Base-by-base conservation (phyloP, 805 yeast genomes). In the Lipomyces mesembrius region DNA sequence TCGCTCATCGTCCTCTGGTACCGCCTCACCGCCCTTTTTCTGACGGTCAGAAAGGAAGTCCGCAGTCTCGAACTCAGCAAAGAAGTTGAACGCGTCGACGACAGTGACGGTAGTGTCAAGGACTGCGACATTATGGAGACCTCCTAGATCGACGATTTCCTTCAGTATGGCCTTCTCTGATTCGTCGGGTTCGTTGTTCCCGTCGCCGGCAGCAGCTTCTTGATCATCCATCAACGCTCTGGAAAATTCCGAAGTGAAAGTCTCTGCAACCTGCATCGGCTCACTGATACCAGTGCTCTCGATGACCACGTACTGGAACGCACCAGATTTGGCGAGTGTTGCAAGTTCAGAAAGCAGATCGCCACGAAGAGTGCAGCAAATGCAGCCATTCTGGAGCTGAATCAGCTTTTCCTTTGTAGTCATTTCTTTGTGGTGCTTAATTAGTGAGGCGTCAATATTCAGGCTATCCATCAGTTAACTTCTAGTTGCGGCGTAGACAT, bases 221-320 rank as follows among this genome's bases (percentile, higher is more conserved):
- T 70, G 65, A 4, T 69, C 73, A 27, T 77, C 76, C 14, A 80
- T 68, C 62, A 81, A 69, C 52, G 77, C 71, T 20, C 78, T 75
- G 5, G 82, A 74, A 67, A 82, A 82, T 65, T 82, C 83, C 12
- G 75, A 74, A 4, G 83, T 78, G 67, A 82, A 82, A 2, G 84
- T 83, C 69, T 82, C 84, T 0, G 85, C 85, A 20, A 82, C 83
- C 69, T 82, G 84, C 83, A 81, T 81, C 35, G 85, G 84, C 70
- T 82, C 85, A 25, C 82, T 79, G 32, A 82, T 80, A 35, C 85
- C 85, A 3, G 84, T 81, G 7, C 82, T 78, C 70, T 82, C 85
- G 53, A 82, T 82, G 8, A 82, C 75, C 55, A 82, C 79, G 67
- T 82, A 82, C 55, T 82, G 79, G 57, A 79, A 80, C 43, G 75